These are phyloP conservation scores for Arabidopsis lyrata DNA, from an alignment of 441 rosid species.

Conservation along the genomic window DNA sequence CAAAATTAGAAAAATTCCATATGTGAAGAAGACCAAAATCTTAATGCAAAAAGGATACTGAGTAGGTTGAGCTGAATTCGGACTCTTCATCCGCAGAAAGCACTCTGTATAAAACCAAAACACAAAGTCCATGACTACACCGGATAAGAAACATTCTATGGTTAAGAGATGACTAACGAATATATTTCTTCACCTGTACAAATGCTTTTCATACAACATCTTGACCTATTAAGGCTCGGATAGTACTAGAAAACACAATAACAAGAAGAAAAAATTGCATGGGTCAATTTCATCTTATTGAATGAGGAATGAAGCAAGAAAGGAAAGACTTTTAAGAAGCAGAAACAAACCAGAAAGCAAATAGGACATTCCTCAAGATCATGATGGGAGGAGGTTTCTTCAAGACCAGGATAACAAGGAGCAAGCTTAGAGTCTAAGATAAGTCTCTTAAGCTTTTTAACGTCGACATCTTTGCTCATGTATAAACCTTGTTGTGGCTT, in stretches of 20 bases:
- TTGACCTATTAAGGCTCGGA: constrained; percentile 96
- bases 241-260: constrained; percentile 61
- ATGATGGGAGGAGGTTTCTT: constrained; percentile 57
- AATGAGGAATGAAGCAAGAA: neutral
- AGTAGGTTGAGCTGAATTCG: constrained; percentile 88
- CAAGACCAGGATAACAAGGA: constrained; percentile 96
- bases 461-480: constrained; percentile 83
- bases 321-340: neutral
- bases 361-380: constrained; percentile 97
- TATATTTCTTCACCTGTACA: constrained; percentile 73
- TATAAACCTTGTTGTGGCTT: constrained; percentile 82
- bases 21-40: constrained; percentile 13
- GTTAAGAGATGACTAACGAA: neutral
- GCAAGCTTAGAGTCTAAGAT: constrained; percentile 96
- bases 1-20: neutral
- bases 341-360: constrained; percentile 87
- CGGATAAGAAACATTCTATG: neutral
- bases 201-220: constrained; percentile 94
- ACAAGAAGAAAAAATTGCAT: constrained; percentile 13
- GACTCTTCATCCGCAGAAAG: constrained; percentile 98
- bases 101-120: constrained; percentile 64
- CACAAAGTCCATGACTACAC: neutral
- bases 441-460: constrained; percentile 92
- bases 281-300: constrained; percentile 16
- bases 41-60: constrained; percentile 74